These are phyloP conservation scores for Botrytis fragariae DNA, from an alignment of 2,329 filamentous ascomycete species.

Conservation along the genomic window DNA sequence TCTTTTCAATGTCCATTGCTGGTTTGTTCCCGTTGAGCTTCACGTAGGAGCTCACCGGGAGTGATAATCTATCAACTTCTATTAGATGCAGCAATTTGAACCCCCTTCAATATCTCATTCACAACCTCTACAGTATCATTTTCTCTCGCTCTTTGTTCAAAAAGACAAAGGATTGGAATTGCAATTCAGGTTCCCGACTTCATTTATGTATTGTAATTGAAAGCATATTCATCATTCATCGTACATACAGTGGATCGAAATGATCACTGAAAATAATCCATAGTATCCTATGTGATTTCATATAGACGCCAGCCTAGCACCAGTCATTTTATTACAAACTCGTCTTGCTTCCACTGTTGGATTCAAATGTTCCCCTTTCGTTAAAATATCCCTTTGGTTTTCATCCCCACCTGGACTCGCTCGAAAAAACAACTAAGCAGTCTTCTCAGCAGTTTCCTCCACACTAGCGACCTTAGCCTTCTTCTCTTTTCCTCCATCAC, in stretches of 20 bases:
- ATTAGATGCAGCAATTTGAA: not conserved
- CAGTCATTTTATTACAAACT: not conserved
- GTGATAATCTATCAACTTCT: too few relatives aligned
- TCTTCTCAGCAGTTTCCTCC: conserved; percentile 22
- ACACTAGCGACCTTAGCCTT: conserved; percentile 34
- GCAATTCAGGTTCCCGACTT: not conserved
- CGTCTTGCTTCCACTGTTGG: not conserved
- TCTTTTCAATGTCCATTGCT: not conserved
- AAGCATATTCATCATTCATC: not conserved
- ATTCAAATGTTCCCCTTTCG: too few relatives aligned
- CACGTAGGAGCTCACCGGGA: not conserved
- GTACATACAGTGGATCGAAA: not conserved
- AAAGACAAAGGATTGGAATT: accelerated
- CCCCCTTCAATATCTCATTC: not conserved
- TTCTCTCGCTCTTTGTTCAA: not conserved
- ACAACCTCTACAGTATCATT: not conserved
- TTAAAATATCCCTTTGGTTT: not conserved
- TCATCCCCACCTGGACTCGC: not conserved
- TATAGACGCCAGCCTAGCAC: not conserved
- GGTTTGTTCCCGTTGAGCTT: not conserved
- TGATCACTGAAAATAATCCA: not conserved
- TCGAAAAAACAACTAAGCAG: not conserved
- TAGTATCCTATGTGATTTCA: not conserved
- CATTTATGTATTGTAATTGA: not conserved
- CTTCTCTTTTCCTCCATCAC: conserved; percentile 33